Conservation (phyloP, 2,329 filamentous ascomycete species). For the Apiospora malaysiana region DNA sequence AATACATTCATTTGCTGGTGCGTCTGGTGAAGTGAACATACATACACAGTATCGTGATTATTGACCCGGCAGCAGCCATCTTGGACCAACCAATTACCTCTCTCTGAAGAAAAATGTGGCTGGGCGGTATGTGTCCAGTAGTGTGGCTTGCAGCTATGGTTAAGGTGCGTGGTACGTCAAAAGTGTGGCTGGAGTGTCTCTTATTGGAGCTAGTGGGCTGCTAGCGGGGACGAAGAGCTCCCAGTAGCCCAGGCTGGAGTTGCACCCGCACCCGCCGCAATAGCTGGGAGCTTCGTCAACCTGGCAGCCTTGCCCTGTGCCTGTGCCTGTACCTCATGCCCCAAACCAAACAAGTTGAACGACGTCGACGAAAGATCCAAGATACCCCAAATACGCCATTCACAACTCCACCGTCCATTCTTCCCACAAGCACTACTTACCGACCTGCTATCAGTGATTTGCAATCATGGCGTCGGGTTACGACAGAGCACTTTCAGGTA, state of each 20-base stretch:
- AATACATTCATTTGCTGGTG: too few relatives aligned
- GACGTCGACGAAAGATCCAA: slow-evolving; percentile 22
- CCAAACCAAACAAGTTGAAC: slow-evolving; percentile 22
- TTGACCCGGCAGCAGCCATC: too few relatives aligned
- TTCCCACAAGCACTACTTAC: slow-evolving; percentile 13
- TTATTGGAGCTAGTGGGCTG: neutral
- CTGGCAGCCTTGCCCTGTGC: slow-evolving; percentile 34
- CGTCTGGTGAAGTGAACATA: too few relatives aligned
- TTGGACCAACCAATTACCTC: too few relatives aligned
- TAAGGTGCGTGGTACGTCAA: too few relatives aligned
- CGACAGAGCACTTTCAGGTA: slow-evolving; percentile 98
- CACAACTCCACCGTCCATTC: slow-evolving; percentile 25
- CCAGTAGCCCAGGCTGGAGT: neutral
- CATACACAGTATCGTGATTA: too few relatives aligned
- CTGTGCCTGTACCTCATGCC: slow-evolving; percentile 20
- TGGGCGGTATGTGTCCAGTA: too few relatives aligned
- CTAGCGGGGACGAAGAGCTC: neutral
- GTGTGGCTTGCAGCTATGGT: too few relatives aligned
- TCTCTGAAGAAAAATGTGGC: too few relatives aligned
- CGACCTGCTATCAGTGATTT: slow-evolving; percentile 20
- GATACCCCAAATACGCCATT: slow-evolving; percentile 21
- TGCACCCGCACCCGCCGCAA: slow-evolving; percentile 10
- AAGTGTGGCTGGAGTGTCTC: neutral
- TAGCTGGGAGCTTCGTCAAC: slow-evolving; percentile 36
- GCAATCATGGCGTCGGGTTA: slow-evolving; percentile 85